Evolutionary conservation across 2,329 filamentous ascomycete species (phyloP).

Genomic region (Herpotrichia juniperi): DNA sequence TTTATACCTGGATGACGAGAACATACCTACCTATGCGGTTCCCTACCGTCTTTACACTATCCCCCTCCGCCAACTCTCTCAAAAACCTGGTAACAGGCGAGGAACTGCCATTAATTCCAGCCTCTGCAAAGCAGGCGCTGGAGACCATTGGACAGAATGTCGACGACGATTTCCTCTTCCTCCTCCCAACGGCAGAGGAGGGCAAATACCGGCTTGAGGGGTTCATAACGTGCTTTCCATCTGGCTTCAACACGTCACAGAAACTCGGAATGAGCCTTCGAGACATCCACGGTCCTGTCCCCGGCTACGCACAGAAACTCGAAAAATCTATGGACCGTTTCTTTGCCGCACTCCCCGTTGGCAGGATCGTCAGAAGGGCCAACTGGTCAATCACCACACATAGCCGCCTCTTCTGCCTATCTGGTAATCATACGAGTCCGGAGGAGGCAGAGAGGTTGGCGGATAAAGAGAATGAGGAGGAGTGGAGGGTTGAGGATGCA

Average conservation of each 20-base stretch:
- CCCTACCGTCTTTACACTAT: conserved; percentile 58
- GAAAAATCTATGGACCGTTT: conserved; percentile 67
- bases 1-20: conserved; percentile 61
- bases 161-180: conserved; percentile 66
- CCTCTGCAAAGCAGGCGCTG: conserved; percentile 50
- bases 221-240: conserved; percentile 63
- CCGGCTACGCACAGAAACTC: conserved; percentile 62
- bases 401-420: conserved; percentile 46
- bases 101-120: conserved; percentile 47
- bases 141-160: conserved; percentile 58
- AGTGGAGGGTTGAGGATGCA: conserved; percentile 51
- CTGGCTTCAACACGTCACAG: conserved; percentile 62
- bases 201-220: conserved; percentile 61
- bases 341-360: conserved; percentile 60
- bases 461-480: conserved; percentile 40
- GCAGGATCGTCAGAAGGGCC: conserved; percentile 60
- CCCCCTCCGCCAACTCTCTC: conserved; percentile 36
- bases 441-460: conserved; percentile 32
- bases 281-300: conserved; percentile 65
- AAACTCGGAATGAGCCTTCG: conserved; percentile 61
- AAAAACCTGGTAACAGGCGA: conserved; percentile 54
- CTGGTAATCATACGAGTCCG: conserved; percentile 53
- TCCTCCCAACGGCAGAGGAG: conserved; percentile 52
- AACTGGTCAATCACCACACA: conserved; percentile 61
- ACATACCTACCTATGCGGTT: conserved; percentile 64